These are phyloP conservation scores for Volutella citrinella DNA, from an alignment of 2,329 filamentous ascomycete species.

Conservation along the genomic window DNA sequence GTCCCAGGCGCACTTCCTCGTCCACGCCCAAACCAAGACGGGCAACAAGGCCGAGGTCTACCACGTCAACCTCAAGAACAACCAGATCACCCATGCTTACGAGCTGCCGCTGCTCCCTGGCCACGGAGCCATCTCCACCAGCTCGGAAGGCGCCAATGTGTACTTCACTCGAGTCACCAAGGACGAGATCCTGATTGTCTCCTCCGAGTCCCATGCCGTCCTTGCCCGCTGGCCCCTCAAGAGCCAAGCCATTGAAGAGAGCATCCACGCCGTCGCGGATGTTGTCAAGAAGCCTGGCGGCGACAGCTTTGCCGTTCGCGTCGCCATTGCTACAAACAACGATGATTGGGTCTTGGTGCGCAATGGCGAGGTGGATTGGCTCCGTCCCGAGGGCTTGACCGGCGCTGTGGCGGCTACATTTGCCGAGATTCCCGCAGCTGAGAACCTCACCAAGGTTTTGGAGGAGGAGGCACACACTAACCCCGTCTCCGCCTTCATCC, in stretches of 20 bases:
- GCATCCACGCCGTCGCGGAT: constrained; percentile 73
- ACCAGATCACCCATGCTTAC: constrained; percentile 72
- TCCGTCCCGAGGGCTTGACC: constrained; percentile 77
- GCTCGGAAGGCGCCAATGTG: constrained; percentile 74
- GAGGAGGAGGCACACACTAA: constrained; percentile 85
- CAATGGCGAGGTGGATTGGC: constrained; percentile 80
- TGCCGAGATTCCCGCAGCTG: constrained; percentile 71
- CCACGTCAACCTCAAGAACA: constrained; percentile 71
- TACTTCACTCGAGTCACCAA: constrained; percentile 83
- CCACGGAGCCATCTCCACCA: constrained; percentile 73
- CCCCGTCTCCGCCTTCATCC: constrained; percentile 76
- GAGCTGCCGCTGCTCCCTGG: constrained; percentile 70
- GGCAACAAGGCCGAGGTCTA: constrained; percentile 84
- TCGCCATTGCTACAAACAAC: constrained; percentile 64
- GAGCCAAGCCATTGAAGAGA: constrained; percentile 37
- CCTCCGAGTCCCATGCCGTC: constrained; percentile 72
- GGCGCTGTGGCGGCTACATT: constrained; percentile 76
- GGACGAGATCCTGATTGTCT: constrained; percentile 70
- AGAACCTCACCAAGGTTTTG: constrained; percentile 74
- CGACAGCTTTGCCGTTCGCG: constrained; percentile 72
- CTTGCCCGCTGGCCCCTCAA: constrained; percentile 71
- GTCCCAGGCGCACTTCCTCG: constrained; percentile 77
- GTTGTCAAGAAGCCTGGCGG: constrained; percentile 68
- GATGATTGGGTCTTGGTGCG: constrained; percentile 81
- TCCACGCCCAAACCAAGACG: constrained; percentile 69